phyloP scores from a whole-genome alignment of 495 filamentous ascomycete genomes.

The Thermothielavioides terrestris region DNA sequence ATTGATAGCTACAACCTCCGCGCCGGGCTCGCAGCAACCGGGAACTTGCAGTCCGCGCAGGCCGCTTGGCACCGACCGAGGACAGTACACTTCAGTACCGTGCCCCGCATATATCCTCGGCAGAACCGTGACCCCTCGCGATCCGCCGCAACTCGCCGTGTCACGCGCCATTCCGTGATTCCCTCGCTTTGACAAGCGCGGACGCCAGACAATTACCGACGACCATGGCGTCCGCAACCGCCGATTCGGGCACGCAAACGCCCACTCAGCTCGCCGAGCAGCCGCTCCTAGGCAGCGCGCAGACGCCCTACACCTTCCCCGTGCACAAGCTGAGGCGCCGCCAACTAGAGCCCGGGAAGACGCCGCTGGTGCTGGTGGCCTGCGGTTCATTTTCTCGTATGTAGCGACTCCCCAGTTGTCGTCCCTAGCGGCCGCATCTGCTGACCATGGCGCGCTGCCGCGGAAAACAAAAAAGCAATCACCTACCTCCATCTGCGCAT shows the following conservation, averaged over 20 bases:
- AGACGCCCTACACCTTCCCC: constrained; percentile 63
- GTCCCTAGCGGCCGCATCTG: neutral
- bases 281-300: neutral
- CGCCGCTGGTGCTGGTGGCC: constrained; percentile 72
- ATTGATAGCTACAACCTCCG: neutral
- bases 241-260: constrained; percentile 4
- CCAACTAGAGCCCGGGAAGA: constrained; percentile 62
- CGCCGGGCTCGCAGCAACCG: neutral
- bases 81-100: neutral
- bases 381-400: constrained; percentile 73
- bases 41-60: neutral
- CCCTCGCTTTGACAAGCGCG: neutral
- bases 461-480: constrained; percentile 41
- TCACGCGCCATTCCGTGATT: neutral
- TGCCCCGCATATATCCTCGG: constrained; percentile 1
- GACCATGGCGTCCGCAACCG: neutral
- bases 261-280: neutral
- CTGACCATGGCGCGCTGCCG: no score
- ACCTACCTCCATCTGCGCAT: constrained; percentile 87
- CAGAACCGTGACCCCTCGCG: neutral
- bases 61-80: neutral
- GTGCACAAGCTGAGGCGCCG: constrained; percentile 55
- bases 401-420: neutral
- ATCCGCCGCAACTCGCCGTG: neutral
- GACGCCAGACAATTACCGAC: neutral